Evolutionary conservation across 805 yeast genomes (phyloP).

Genomic region (Barnettozyma californica): DNA sequence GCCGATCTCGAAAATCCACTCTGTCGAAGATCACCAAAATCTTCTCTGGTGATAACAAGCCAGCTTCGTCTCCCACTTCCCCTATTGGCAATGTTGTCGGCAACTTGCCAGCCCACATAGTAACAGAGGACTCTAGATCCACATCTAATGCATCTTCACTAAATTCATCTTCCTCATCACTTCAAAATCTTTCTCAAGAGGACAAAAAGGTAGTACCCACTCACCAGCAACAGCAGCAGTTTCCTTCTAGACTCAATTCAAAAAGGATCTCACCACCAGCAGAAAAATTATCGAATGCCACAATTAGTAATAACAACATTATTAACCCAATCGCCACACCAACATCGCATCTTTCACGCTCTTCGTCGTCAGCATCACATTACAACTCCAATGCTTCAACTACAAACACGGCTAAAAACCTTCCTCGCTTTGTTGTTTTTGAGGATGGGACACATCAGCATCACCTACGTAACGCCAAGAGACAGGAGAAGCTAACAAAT

Average conservation of each 20-base stretch:
- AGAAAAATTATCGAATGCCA: neutral
- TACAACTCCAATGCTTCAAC: conserved; percentile 2
- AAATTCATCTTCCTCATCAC: conserved; percentile 8
- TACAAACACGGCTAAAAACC: conserved; percentile 6
- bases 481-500: conserved; percentile 70
- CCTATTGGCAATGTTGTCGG: neutral
- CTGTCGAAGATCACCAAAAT: conserved; percentile 27
- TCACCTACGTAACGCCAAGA: conserved; percentile 63
- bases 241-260: conserved; percentile 6
- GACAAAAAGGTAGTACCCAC: conserved; percentile 4
- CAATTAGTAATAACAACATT: conserved; percentile 8
- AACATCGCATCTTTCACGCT: conserved; percentile 15
- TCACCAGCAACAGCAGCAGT: conserved; percentile 14
- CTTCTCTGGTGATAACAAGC: conserved; percentile 18
- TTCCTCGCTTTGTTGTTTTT: conserved; percentile 42
- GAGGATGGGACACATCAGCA: conserved; percentile 82
- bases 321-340: conserved; percentile 3
- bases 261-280: neutral
- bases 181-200: conserved; percentile 7
- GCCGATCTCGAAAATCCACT: conserved; percentile 25
- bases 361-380: conserved; percentile 20
- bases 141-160: conserved; percentile 12
- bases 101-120: neutral
- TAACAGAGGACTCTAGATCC: conserved; percentile 1
- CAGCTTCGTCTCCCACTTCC: neutral